These are phyloP conservation scores for Nasturtium officinale DNA, from an alignment of 345 rosid species.

Conservation along the genomic window DNA sequence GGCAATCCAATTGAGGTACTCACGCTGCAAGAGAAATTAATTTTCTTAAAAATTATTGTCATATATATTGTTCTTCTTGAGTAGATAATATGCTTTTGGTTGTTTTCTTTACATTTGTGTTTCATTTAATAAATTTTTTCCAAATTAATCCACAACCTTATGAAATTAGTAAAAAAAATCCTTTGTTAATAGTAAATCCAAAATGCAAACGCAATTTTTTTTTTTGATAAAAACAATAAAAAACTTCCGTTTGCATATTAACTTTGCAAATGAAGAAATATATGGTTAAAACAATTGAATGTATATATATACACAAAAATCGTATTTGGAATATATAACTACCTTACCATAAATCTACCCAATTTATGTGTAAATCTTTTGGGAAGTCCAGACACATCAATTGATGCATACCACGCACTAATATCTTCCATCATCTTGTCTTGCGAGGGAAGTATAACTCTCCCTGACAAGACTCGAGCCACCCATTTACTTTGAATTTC, in stretches of 20 bases:
- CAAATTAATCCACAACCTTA: too few species aligned
- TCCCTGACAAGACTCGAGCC: constrained; percentile 28
- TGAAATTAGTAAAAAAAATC: too few species aligned
- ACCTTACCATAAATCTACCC: background rate
- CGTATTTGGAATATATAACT: background rate
- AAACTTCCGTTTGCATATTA: too few species aligned
- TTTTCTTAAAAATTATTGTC: background rate
- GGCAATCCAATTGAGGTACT: constrained; percentile 45
- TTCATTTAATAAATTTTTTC: too few species aligned
- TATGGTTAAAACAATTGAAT: too few species aligned
- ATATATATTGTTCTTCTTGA: background rate
- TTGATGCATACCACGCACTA: constrained; percentile 47
- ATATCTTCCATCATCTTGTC: constrained; percentile 46
- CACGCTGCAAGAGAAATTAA: constrained; percentile 41
- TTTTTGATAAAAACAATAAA: too few species aligned
- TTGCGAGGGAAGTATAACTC: constrained; percentile 20
- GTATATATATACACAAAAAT: background rate
- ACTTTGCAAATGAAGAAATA: too few species aligned
- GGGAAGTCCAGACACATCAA: constrained; percentile 59
- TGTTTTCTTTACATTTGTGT: background rate
- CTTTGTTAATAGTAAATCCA: too few species aligned
- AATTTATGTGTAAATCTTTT: constrained; percentile 58
- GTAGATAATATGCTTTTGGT: too few species aligned
- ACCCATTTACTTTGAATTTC: constrained; percentile 9
- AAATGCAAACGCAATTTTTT: too few species aligned